These are phyloP conservation scores for Botrytis tulipae DNA, from an alignment of 2,329 filamentous ascomycete species.

Conservation along the genomic window DNA sequence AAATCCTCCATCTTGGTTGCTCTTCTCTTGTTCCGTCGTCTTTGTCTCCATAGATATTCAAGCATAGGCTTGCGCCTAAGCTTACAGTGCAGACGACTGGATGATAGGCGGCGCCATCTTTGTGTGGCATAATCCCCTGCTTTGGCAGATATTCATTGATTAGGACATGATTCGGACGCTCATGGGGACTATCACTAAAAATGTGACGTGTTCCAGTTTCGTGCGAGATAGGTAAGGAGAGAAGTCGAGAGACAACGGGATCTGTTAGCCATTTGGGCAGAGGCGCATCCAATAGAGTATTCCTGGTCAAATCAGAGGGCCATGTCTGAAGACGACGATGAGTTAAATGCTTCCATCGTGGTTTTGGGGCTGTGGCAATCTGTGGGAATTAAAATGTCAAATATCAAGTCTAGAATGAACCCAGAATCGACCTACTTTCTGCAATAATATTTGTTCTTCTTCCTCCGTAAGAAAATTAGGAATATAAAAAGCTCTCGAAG, in stretches of 20 bases:
- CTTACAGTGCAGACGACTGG: slow-evolving; percentile 89
- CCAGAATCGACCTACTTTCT: slow-evolving; percentile 55
- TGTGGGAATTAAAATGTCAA: slow-evolving; percentile 23
- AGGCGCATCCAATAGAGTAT: slow-evolving; percentile 71
- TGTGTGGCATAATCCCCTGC: slow-evolving; percentile 95
- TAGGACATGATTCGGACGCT: slow-evolving; percentile 81
- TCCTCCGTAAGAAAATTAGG: slow-evolving; percentile 75
- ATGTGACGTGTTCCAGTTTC: slow-evolving; percentile 43
- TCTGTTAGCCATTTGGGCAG: slow-evolving; percentile 73
- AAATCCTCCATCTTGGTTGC: slow-evolving; percentile 55
- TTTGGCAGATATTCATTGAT: slow-evolving; percentile 89
- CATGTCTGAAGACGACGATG: slow-evolving; percentile 88
- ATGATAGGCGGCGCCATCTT: slow-evolving; percentile 86
- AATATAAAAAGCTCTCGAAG: slow-evolving; percentile 75
- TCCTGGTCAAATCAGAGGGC: slow-evolving; percentile 77
- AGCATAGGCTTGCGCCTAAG: slow-evolving; percentile 71
- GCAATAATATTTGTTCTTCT: slow-evolving; percentile 69
- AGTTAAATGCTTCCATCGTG: slow-evolving; percentile 83
- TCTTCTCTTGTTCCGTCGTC: slow-evolving; percentile 57
- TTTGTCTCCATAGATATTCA: slow-evolving; percentile 70
- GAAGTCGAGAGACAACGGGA: slow-evolving; percentile 64
- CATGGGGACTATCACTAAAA: slow-evolving; percentile 67
- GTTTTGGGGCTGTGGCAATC: slow-evolving; percentile 64
- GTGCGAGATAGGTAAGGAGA: slow-evolving; percentile 47
- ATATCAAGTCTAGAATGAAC: slow-evolving; percentile 17